Percentiles rank a stretch among this genome's conserved stretches.
phyloP scores from a whole-genome alignment of 2,329 filamentous ascomycete genomes.

The Camillea tinctor region DNA sequence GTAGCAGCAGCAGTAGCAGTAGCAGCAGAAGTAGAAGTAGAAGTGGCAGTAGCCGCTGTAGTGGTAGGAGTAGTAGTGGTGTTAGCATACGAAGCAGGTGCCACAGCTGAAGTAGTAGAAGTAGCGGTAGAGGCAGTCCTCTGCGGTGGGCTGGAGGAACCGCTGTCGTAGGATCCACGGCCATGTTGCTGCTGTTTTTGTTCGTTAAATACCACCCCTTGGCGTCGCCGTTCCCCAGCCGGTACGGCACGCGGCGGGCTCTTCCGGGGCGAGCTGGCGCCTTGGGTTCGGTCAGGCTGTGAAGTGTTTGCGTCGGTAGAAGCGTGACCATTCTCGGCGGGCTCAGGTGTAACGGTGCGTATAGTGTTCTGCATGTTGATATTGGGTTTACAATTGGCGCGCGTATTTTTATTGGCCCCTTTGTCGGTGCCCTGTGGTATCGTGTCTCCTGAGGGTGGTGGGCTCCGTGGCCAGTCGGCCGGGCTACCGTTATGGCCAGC shows the following conservation, averaged over 20 bases:
- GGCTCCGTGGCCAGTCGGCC: constrained; percentile 34
- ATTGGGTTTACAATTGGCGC: constrained; percentile 28
- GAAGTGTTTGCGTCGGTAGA: constrained; percentile 21
- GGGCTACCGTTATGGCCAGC: constrained; percentile 37
- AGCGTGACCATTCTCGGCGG: constrained; percentile 34
- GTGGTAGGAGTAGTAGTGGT: too few relatives aligned
- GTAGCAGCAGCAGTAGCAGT: too few relatives aligned
- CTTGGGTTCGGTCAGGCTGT: constrained; percentile 33
- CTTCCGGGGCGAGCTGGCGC: constrained; percentile 40
- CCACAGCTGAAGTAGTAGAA: too few relatives aligned
- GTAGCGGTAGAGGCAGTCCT: constrained; percentile 4
- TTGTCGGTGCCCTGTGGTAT: constrained; percentile 23
- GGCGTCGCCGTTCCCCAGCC: constrained; percentile 47
- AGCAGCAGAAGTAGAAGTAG: too few relatives aligned
- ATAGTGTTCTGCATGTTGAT: constrained; percentile 44
- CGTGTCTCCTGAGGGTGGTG: constrained; percentile 26
- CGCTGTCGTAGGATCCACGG: constrained; percentile 49
- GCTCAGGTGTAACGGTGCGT: constrained; percentile 67
- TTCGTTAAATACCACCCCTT: constrained; percentile 62
- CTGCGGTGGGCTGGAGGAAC: constrained; percentile 41
- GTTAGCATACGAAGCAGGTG: too few relatives aligned
- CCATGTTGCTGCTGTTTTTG: constrained; percentile 31
- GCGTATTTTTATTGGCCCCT: constrained; percentile 19
- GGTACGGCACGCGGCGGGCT: constrained; percentile 49
- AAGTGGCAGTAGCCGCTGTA: too few relatives aligned